Percentiles rank a stretch among this genome's conserved stretches.
Conservation (phyloP, 768 basidiomycete genomes). For the Pholiota conissans region DNA sequence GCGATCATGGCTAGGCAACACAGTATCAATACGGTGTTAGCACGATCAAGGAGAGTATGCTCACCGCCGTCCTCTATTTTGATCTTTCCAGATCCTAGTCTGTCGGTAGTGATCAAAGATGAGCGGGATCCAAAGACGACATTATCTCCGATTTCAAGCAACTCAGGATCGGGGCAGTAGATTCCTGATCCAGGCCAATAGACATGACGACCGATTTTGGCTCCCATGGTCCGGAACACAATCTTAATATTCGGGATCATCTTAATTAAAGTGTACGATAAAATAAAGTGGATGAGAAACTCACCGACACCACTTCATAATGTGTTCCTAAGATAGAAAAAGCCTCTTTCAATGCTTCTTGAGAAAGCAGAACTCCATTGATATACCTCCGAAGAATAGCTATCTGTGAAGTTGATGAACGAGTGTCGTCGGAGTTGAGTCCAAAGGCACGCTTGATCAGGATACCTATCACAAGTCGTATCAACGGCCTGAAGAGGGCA, state of each 20-base stretch:
- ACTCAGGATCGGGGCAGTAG: slow-evolving; percentile 45
- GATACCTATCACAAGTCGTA: slow-evolving; percentile 39
- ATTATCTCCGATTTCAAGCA: slow-evolving; percentile 48
- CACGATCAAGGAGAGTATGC: background rate
- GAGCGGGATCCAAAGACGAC: slow-evolving; percentile 49
- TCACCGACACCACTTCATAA: slow-evolving; percentile 45
- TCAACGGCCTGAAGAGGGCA: slow-evolving; percentile 33
- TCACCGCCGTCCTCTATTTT: slow-evolving; percentile 40
- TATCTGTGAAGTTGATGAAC: slow-evolving; percentile 27
- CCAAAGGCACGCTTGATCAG: slow-evolving; percentile 41
- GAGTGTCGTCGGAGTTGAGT: slow-evolving; percentile 30
- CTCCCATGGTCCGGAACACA: slow-evolving; percentile 48
- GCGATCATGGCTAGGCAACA: slow-evolving; percentile 43
- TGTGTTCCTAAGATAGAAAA: slow-evolving; percentile 47
- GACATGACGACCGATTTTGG: slow-evolving; percentile 45
- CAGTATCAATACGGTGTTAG: background rate
- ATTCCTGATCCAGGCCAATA: slow-evolving; percentile 51
- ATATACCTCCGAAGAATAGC: slow-evolving; percentile 37
- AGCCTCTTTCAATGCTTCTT: slow-evolving; percentile 31
- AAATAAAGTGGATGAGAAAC: slow-evolving; percentile 5
- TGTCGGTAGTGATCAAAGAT: slow-evolving; percentile 44
- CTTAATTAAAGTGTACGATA: background rate
- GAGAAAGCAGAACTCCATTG: slow-evolving; percentile 36
- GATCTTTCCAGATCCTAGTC: slow-evolving; percentile 38
- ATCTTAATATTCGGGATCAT: slow-evolving; percentile 22